Evolutionary conservation across 768 basidiomycete genomes (phyloP).

Genomic region (Mycena pura): DNA sequence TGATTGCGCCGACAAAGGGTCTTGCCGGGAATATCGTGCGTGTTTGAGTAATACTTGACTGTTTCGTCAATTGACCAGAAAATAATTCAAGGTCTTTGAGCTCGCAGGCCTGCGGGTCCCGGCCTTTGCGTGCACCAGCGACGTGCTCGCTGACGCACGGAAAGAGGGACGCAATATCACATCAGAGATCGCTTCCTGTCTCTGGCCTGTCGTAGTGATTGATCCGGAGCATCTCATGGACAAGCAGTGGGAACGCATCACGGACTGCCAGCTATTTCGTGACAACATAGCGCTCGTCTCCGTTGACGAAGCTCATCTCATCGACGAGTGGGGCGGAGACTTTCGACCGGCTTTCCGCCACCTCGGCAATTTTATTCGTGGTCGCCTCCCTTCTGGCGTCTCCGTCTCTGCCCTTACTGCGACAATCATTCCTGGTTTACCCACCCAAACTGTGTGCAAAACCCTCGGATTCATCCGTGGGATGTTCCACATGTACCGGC

Average conservation of each 20-base stretch:
- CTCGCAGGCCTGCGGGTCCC: background rate
- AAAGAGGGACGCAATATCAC: slow-evolving; percentile 4
- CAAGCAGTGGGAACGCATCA: slow-evolving; percentile 10
- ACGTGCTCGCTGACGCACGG: background rate
- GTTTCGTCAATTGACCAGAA: background rate
- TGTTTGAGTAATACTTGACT: background rate
- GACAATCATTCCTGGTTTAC: slow-evolving; percentile 16
- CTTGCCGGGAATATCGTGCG: background rate
- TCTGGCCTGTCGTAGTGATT: slow-evolving; percentile 2
- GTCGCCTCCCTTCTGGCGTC: slow-evolving; percentile 9
- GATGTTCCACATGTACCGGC: slow-evolving; percentile 1
- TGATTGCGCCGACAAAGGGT: background rate
- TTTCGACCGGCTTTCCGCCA: slow-evolving; percentile 7
- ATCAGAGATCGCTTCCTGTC: background rate
- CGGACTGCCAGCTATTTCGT: background rate
- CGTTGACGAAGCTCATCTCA: slow-evolving; percentile 15
- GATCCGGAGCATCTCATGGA: slow-evolving; percentile 17
- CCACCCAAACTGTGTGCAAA: slow-evolving; percentile 1
- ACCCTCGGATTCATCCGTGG: slow-evolving; percentile 10
- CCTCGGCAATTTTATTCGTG: slow-evolving; percentile 11
- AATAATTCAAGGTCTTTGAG: background rate
- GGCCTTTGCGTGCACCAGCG: background rate
- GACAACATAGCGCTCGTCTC: background rate
- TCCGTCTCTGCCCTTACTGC: slow-evolving; percentile 10
- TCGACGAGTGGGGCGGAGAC: slow-evolving; percentile 14